Conservation (phyloP, 1,284 basidiomycete genomes). For the Cryptococcus amylolentus region DNA sequence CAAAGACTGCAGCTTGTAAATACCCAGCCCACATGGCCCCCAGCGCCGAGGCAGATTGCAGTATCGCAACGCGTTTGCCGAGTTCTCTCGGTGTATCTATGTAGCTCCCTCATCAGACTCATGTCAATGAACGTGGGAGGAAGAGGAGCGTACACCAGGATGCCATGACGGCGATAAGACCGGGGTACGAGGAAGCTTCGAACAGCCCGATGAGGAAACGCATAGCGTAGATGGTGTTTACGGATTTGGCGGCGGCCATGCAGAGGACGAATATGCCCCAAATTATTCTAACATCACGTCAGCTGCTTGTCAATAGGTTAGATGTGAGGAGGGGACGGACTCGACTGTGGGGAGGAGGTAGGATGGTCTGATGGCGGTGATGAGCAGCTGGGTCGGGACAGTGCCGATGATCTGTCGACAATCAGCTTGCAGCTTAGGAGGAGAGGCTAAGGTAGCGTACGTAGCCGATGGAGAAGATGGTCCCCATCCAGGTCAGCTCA, state of each 20-base stretch:
- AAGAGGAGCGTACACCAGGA: background rate
- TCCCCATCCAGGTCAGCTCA: constrained; percentile 24
- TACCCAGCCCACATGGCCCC: background rate
- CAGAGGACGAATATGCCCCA: constrained; percentile 6
- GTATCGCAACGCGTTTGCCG: background rate
- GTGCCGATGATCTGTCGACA: background rate
- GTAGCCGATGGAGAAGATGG: constrained; percentile 42
- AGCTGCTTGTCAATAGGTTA: constrained; percentile 13
- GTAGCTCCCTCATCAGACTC: no score
- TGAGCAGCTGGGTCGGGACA: constrained; percentile 20
- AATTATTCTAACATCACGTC: background rate
- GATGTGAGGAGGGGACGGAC: constrained; percentile 11
- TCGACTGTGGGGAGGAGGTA: constrained; percentile 21
- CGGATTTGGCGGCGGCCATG: constrained; percentile 20
- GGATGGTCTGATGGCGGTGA: constrained; percentile 16
- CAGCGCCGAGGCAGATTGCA: background rate
- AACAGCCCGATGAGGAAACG: constrained; percentile 39
- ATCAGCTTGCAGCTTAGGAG: background rate
- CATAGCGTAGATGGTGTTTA: constrained; percentile 30
- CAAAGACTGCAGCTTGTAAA: background rate
- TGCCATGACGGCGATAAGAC: background rate
- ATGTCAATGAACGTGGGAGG: background rate
- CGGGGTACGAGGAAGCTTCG: constrained; percentile 29
- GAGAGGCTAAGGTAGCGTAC: background rate
- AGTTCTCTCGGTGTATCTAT: constrained; percentile 1